Evolutionary conservation across 2,329 filamentous ascomycete species (phyloP), one percentile per base, ranked within the genome.

Genomic region (Cladorrhinum sp.): DNA sequence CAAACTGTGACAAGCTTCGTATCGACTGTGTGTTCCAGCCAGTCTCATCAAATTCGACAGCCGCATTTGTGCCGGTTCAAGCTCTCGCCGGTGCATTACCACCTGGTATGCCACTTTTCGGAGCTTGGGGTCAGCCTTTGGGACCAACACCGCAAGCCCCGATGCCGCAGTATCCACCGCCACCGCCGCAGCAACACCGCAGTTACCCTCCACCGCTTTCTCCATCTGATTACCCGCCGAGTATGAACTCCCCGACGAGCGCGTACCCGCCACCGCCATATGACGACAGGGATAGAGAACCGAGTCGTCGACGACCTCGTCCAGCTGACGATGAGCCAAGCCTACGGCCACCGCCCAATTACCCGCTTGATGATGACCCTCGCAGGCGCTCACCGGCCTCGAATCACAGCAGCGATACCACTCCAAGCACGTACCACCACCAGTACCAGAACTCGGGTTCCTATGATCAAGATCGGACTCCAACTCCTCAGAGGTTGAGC

Each of bases 1-100:
- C 82, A 58, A 86, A 86, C 66, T 86, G 83, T 67, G 82, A 83
- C 42, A 82, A 84, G 64, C 84, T 85, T 74, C 83, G 83, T 54
- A 84, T 86, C 66, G 83, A 86, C 63, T 86, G 83, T 62, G 78
- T 86, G 14, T 86, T 86, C 62, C 83, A 86, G 67, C 83, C 83
- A 0, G 83, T 86, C 1, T 84, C 81, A 3, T 82, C 80, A 0
- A 80, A 81, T 10, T 79, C 80, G 42, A 81, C 81, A 4, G 83
- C 82, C 1, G 82, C 83, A 1, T 86, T 86, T 64, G 82, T 86
- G 14, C 83, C 83, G 1, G 80, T 86, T 4, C 83, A 82, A 2
- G 82, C 83, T 16, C 74, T 86, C 5, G 79, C 80, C n/a, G 82
- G 82, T n/a, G 82, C 80, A 14, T 79, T 85, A 1, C 80, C 82